Percentiles rank a stretch among this genome's conserved stretches.
These are phyloP conservation scores for Pseudodiploospora longispora DNA, from an alignment of 2,329 filamentous ascomycete species.

Conservation along the genomic window DNA sequence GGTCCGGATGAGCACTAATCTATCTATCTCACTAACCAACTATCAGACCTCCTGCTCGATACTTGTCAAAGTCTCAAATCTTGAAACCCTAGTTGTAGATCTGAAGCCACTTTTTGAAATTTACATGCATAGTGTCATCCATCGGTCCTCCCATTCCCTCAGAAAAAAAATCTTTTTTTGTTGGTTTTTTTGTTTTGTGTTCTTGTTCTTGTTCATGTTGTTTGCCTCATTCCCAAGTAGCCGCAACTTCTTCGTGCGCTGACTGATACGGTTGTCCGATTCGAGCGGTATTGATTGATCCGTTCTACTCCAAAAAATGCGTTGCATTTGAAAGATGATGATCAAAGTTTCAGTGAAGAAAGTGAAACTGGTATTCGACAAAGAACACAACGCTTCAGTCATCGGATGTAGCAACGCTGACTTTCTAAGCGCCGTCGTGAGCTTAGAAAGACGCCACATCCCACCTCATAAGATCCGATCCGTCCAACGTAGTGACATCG, in stretches of 20 bases:
- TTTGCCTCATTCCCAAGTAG: neutral
- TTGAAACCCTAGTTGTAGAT: neutral
- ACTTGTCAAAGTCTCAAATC: neutral
- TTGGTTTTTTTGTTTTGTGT: constrained; percentile 20
- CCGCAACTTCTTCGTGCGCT: no score
- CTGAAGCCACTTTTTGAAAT: no score
- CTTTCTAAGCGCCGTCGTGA: neutral
- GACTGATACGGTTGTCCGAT: no score
- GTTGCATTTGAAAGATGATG: no score
- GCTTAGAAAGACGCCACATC: constrained; percentile 14
- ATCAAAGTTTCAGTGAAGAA: neutral
- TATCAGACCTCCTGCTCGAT: neutral
- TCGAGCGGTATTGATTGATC: no score
- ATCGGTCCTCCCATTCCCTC: constrained; percentile 16
- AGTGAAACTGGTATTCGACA: neutral
- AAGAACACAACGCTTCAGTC: neutral
- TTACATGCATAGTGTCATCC: constrained; percentile 1
- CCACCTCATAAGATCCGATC: constrained; percentile 19
- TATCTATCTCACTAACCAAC: constrained; percentile 6
- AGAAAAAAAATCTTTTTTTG: constrained; percentile 16
- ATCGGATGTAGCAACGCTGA: constrained; percentile 1
- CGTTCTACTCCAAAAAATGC: no score
- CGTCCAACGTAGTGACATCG: constrained; percentile 26
- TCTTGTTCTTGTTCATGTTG: constrained; percentile 15
- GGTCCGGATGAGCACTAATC: neutral